A percentile compares a stretch with the other conserved stretches of the same genome.
These are phyloP conservation scores for Phaseolus coccineus DNA, from an alignment of 331 rosid species.

Conservation along the genomic window DNA sequence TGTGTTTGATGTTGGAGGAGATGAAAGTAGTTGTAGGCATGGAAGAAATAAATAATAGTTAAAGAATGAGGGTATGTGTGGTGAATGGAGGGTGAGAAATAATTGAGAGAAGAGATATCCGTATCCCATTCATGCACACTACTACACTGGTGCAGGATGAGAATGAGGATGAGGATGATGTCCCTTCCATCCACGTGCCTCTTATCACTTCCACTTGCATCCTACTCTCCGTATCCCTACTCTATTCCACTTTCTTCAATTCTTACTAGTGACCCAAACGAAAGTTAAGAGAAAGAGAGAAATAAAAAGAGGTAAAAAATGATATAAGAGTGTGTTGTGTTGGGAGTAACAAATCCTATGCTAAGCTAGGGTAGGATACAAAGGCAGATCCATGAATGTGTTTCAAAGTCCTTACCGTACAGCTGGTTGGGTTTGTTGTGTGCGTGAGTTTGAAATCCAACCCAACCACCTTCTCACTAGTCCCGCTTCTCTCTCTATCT, in stretches of 20 bases:
- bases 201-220: not conserved
- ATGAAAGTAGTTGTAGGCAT: too few relatives aligned
- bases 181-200: conserved; percentile 9
- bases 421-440: conserved; percentile 32
- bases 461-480: conserved; percentile 57
- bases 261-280: too few relatives aligned
- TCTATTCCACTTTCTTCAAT: too few relatives aligned
- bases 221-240: too few relatives aligned
- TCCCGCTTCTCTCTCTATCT: conserved; percentile 41
- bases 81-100: not conserved
- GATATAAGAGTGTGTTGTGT: not conserved
- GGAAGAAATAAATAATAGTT: not conserved
- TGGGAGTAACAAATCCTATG: not conserved
- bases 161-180: not conserved
- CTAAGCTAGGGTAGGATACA: not conserved
- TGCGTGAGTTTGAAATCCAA: conserved; percentile 53
- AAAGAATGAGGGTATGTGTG: not conserved
- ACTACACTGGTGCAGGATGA: not conserved
- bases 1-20: not conserved
- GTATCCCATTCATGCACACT: conserved; percentile 1
- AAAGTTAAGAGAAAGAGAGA: not conserved
- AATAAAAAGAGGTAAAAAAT: not conserved
- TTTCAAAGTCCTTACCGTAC: conserved; percentile 36
- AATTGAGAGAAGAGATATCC: conserved; percentile 5
- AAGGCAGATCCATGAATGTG: not conserved